Base-by-base conservation (phyloP, 176 grass and related monocot species). In the Phoenix roebelenii region DNA sequence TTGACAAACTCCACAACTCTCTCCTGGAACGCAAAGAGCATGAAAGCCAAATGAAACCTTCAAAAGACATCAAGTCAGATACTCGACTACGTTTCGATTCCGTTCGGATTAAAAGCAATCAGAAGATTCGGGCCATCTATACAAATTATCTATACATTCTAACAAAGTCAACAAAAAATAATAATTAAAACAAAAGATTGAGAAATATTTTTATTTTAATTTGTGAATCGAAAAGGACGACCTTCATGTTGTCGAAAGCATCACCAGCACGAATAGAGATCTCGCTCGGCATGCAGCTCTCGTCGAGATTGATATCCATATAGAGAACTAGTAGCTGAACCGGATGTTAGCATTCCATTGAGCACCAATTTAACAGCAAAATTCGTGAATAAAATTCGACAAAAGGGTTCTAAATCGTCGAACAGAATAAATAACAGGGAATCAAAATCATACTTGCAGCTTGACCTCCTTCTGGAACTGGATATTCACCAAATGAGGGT, bases 221-320 rank as follows among this genome's bases (percentile, higher is more conserved):
- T 10, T 35, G 6, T 35, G 32, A 35, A 10, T 7, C 32, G 9
- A 35, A 9, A 9, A 9, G 1, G 35, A 44, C 35, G 9, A 96
- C 92, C 80, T 90, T 90, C 50, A 96, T 58, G 78, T 96, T 90
- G 77, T 96, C 80, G 69, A 96, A 96, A 20, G 87, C 86, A 68
- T 96, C 86, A 15, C 87, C 87, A 16, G 87, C 75, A 22, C 87
- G 60, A 16, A 96, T 74, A 60, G 92, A 90, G 64, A 96, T 96
- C 79, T 96, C 87, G 79, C 87, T 96, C 1, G 87, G 86, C 29
- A 86, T 90, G 55, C 88, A 90, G 75, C 80, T 96, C 70, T 90
- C 92, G 39, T 90, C 83, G 6, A 90, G 75, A 75, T 96, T 90
- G 77, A 90, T 90, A 77, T 90, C 80, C 53, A 96, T 81, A 65